Percentiles rank a stretch among this genome's conserved stretches.
Evolutionary conservation across 2,329 filamentous ascomycete species (phyloP).

Genomic region (Paraconiothyrium brasiliense): DNA sequence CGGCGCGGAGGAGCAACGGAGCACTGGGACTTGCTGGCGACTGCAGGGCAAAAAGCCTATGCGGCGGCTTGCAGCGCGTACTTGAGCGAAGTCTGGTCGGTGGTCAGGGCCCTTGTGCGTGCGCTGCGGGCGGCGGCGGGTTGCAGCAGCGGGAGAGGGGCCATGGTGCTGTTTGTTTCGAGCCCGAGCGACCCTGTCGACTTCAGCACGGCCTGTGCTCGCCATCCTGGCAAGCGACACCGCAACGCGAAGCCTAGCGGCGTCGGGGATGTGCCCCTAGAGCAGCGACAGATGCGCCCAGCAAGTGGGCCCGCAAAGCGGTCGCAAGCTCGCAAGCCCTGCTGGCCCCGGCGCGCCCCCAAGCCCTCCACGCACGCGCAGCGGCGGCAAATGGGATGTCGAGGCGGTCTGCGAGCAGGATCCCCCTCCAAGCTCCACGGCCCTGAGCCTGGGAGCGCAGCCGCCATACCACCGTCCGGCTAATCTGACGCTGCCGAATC

Average conservation of each 20-base stretch:
- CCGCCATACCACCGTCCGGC: conserved; percentile 11
- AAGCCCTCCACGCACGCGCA: conserved; percentile 19
- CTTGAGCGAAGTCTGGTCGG: conserved; percentile 40
- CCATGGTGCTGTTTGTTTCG: conserved; percentile 39
- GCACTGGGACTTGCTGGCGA: conserved; percentile 21
- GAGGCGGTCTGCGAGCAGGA: conserved; percentile 35
- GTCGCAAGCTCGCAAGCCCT: conserved; percentile 32
- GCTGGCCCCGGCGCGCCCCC: conserved; percentile 8
- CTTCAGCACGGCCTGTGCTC: conserved; percentile 15
- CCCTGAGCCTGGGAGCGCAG: conserved; percentile 7
- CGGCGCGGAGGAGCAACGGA: conserved; percentile 25
- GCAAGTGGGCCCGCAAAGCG: conserved; percentile 28
- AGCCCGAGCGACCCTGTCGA: conserved; percentile 29
- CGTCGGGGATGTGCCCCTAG: conserved; percentile 23
- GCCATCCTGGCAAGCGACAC: conserved; percentile 26
- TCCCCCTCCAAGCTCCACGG: conserved; percentile 22
- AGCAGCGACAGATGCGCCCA: conserved; percentile 24
- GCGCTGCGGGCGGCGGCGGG: conserved; percentile 47
- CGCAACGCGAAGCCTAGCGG: conserved; percentile 23
- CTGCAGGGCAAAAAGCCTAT: conserved; percentile 45
- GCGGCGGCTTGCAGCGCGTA: conserved; percentile 46
- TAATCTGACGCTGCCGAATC: conserved; percentile 16
- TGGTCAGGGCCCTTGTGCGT: conserved; percentile 45
- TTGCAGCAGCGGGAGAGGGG: conserved; percentile 31
- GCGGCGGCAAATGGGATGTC: conserved; percentile 46